Percentiles rank a stretch among this genome's conserved stretches.
These are phyloP conservation scores for Graphilbum sp. DNA, from an alignment of 2,329 filamentous ascomycete genomes.

Conservation along the genomic window DNA sequence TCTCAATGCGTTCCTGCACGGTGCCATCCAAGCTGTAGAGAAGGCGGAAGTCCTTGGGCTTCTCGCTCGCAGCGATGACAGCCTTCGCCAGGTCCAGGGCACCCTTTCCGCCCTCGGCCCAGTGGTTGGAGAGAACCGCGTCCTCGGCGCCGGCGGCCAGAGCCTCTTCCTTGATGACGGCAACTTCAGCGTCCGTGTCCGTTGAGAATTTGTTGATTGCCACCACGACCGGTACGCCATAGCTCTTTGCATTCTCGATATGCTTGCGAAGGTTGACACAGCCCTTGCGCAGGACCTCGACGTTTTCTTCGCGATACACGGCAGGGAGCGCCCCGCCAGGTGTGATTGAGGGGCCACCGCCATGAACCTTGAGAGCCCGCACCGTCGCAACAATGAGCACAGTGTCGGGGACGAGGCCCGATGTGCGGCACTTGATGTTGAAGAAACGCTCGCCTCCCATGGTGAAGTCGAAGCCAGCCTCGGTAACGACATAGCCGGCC, in stretches of 20 bases:
- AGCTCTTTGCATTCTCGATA: conserved; percentile 74
- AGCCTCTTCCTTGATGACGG: conserved; percentile 77
- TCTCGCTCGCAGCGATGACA: conserved; percentile 67
- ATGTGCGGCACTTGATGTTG: conserved; percentile 98
- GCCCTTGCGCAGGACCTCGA: conserved; percentile 75
- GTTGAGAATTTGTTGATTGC: conserved; percentile 95
- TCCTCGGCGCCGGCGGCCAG: conserved; percentile 86
- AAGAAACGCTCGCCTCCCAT: conserved; percentile 99
- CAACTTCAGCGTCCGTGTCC: conserved; percentile 83
- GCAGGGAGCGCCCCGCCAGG: conserved; percentile 72
- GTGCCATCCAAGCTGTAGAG: conserved; percentile 62
- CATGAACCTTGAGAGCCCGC: conserved; percentile 90
- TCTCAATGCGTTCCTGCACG: conserved; percentile 77
- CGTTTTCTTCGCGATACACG: conserved; percentile 85
- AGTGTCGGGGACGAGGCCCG: conserved; percentile 79
- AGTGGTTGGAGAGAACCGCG: conserved; percentile 88
- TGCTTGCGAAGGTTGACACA: conserved; percentile 95
- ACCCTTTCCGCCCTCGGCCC: conserved; percentile 85
- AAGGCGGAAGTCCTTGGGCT: conserved; percentile 75
- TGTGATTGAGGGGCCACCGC: conserved; percentile 83
- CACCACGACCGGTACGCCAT: conserved; percentile 86
- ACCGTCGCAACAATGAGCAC: conserved; percentile 94
- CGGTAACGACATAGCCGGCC: conserved; percentile 86
- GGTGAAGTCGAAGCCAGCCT: conserved; percentile 97
- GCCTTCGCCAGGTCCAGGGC: conserved; percentile 78